A percentile compares a stretch with the other conserved stretches of the same genome.
These are phyloP conservation scores for Geotrichum carabidarum DNA, from an alignment of 1,139 yeast genomes.

Conservation along the genomic window DNA sequence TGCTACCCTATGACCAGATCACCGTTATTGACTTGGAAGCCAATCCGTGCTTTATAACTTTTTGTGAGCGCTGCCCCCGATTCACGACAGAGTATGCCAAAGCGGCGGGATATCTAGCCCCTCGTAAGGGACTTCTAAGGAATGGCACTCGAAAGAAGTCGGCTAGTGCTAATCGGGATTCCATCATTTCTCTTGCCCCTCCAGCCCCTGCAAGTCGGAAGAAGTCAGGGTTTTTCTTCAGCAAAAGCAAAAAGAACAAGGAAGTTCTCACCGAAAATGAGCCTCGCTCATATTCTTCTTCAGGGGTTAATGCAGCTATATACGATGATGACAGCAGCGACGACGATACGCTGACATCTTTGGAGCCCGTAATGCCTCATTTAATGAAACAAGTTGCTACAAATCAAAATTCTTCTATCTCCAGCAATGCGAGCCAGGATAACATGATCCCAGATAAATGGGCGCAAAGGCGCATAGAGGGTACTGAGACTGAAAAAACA, in stretches of 20 bases:
- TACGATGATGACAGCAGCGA: constrained; percentile 26
- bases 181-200: neutral
- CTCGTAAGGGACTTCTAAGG: neutral
- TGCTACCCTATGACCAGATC: constrained; percentile 27
- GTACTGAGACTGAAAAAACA: constrained; percentile 25
- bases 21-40: constrained; percentile 32
- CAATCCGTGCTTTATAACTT: constrained; percentile 30
- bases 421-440: constrained; percentile 8
- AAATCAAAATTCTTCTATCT: neutral
- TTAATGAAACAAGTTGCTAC: neutral
- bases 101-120: constrained; percentile 8
- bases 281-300: neutral
- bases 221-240: constrained; percentile 1
- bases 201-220: neutral
- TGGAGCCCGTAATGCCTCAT: constrained; percentile 24
- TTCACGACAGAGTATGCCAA: constrained; percentile 19
- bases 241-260: neutral
- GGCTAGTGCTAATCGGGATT: neutral
- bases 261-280: neutral
- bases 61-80: constrained; percentile 19
- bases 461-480: constrained; percentile 24
- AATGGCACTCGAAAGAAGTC: neutral
- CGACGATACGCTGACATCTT: constrained; percentile 29
- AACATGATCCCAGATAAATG: constrained; percentile 22
- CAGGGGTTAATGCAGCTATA: neutral